Evolutionary conservation across 768 basidiomycete genomes (phyloP).

Genomic region (Collybia sordida): DNA sequence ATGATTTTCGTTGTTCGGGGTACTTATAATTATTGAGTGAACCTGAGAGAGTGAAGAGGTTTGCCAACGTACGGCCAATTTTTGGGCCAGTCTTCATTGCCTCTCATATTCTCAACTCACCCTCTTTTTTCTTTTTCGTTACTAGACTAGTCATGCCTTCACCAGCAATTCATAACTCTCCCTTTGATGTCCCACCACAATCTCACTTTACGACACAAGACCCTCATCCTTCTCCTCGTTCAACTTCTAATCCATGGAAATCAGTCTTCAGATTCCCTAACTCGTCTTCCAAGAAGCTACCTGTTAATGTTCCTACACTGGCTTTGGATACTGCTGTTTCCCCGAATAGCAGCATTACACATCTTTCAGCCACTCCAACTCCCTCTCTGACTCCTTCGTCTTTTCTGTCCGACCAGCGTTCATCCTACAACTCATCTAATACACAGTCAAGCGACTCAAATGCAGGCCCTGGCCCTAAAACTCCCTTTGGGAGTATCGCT

Average conservation of each 20-base stretch:
- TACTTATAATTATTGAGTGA: neutral
- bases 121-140: neutral
- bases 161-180: constrained; percentile 11
- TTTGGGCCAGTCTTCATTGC: neutral
- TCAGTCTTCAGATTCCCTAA: constrained; percentile 71
- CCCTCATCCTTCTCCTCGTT: constrained; percentile 22
- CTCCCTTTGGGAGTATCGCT: constrained; percentile 23
- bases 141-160: constrained; percentile 22
- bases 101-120: neutral
- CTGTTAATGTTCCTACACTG: constrained; percentile 40
- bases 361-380: constrained; percentile 44
- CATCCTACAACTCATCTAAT: constrained; percentile 78
- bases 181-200: constrained; percentile 13
- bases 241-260: constrained; percentile 54
- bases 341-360: constrained; percentile 30
- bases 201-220: constrained; percentile 13
- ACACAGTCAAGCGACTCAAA: constrained; percentile 76
- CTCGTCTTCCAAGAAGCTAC: constrained; percentile 60
- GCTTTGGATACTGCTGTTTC: constrained; percentile 49
- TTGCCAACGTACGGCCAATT: neutral
- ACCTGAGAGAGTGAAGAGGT: neutral
- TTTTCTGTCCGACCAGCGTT: constrained; percentile 60
- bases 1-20: neutral
- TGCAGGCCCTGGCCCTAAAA: constrained; percentile 27
- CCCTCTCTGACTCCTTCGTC: constrained; percentile 55